Base-by-base conservation (phyloP, 2,329 filamentous ascomycete genomes). In the Xylariales sp. region DNA sequence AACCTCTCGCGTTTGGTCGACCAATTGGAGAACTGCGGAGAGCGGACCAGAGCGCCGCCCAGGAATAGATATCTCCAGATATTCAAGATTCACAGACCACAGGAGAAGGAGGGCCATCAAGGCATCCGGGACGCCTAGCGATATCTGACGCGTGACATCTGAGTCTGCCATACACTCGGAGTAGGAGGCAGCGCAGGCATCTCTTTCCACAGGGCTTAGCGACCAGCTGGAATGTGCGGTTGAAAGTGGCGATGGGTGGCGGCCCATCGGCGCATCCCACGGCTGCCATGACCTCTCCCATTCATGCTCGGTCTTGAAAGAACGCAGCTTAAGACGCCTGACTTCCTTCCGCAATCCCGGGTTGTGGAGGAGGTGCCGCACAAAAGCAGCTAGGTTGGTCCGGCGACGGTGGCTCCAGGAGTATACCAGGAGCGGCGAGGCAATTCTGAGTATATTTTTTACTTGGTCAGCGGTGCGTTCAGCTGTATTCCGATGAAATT, bases 321-420 rank as follows among this genome's bases (percentile, higher is more conserved):
- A 33, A 23, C 31, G 31, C 8, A 33, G 17, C 18, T 33, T 33
- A n/a, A 33, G 31, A 18, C 24, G 15, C 24, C 31, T 33, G 5
- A 33, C 24, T 14, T 33, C 31, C 24, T n/a, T 33, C 10, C 18
- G 31, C 13, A 33, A 6, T 33, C 24, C 31, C n/a, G 31, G 31
- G n/a, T 33, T 12, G 11, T 18, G 31, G 15, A 20, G 31, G 19
- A 33, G 31, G 24, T 23, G 11, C 19, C 13, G 31, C n/a, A 33
- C 19, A 20, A 33, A 33, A 10, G n/a, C 31, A 7, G 7, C 17
- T 13, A 23, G 6, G n/a, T 33, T 18, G 11, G 31, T 33, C 10
- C 15, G 31, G 15, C 31, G 31, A 10, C 19, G 18, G 15, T 33
- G 13, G 14, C 31, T 18, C 31, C 31, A 33, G 15, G 31, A 33